These are phyloP conservation scores for Penicillium rolfsii DNA, from an alignment of 2,329 filamentous ascomycete genomes.

Conservation along the genomic window DNA sequence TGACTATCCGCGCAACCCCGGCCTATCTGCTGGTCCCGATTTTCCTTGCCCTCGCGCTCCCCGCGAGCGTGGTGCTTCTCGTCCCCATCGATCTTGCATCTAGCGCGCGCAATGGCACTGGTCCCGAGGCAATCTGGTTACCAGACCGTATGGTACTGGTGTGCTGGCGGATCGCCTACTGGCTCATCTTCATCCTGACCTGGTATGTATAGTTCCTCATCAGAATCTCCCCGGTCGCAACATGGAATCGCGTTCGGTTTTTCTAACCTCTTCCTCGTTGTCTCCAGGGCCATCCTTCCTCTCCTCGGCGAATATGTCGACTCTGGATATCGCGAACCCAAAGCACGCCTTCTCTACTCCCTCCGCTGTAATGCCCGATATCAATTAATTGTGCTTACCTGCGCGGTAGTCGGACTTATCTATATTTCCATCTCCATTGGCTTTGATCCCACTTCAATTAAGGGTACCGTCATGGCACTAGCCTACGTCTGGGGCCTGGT, in stretches of 20 bases:
- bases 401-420: conserved; percentile 70
- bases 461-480: conserved; percentile 85
- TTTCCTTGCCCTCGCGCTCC: conserved; percentile 93
- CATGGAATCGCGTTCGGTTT: neutral
- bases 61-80: conserved; percentile 85
- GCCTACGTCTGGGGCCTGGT: conserved; percentile 93
- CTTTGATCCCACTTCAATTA: conserved; percentile 72
- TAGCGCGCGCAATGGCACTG: conserved; percentile 72
- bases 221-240: neutral
- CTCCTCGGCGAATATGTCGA: conserved; percentile 94
- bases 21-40: conserved; percentile 88
- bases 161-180: conserved; percentile 93
- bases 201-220: conserved; percentile 63
- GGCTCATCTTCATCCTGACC: conserved; percentile 92
- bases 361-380: conserved; percentile 86
- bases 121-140: conserved; percentile 82
- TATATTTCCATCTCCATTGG: conserved; percentile 84
- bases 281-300: conserved; percentile 78
- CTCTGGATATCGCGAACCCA: conserved; percentile 86
- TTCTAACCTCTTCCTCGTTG: conserved; percentile 12
- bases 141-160: conserved; percentile 77
- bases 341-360: conserved; percentile 79
- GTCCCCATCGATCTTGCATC: conserved; percentile 96
- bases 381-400: conserved; percentile 75
- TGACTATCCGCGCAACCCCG: conserved; percentile 87